Base-by-base conservation (phyloP, 768 basidiomycete genomes). In the Austroboletus festivus region DNA sequence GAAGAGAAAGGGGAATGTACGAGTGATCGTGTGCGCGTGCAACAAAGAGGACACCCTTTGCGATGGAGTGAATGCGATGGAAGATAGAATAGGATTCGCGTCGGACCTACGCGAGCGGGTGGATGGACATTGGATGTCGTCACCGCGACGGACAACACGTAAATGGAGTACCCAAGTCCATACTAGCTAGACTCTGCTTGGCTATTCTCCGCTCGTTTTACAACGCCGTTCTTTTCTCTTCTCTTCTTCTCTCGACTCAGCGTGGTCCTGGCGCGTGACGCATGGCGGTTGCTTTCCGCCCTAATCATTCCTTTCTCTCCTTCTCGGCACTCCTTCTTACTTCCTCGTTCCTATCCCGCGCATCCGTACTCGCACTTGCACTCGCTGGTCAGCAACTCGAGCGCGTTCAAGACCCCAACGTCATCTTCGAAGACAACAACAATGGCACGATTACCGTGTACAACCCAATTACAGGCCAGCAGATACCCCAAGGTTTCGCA, bases 11-110 rank as follows among this genome's bases (percentile, higher is more conserved):
- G 35, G 33, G 7, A 23, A 78, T 71, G 22, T 48, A 78, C 86
- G 82, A 12, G 6, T 69, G 64, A 1, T 68, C 57, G 19, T 73
- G 69, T 0, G 91, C 80, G 18, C 64, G 62, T 13, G 69, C 48
- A 1, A 98, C 85, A 56, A 94, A 97, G 0, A 51, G 53, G 15
- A 83, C 74, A 57, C 97, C 95, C 47, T 87, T 80, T 4, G 74
- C 73, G 47, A 98, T 87, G 7, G 93, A 95, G 54, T 89, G 91
- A 1, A 97, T 63, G 9, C 95, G 84, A 61, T 93, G 93, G 73
- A 81, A 94, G 20, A 93, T 73, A 63, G 92, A 89, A 20, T 83
- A 65, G 4, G 83, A 82, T 54, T 89, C 85, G 54, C 74, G 81
- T 11, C 86, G 79, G 28, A 89, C 71, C 41, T 79, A 71, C 5